Conservation (phyloP, 2,329 filamentous ascomycete genomes). For the Teratosphaeriaceae sp. region DNA sequence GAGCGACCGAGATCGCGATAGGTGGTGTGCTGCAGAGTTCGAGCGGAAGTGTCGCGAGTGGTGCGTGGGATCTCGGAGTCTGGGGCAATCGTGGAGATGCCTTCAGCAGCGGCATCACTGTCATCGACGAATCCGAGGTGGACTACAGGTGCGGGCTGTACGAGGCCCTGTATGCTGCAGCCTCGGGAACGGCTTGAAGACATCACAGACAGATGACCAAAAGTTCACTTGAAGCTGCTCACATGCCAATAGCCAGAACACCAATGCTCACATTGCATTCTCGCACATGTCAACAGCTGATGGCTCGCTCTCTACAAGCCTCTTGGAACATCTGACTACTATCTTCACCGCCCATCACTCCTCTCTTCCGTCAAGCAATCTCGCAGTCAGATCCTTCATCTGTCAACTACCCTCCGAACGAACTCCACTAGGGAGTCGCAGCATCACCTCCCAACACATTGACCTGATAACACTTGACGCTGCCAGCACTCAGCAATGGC, state of each 20-base stretch:
- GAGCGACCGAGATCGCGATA: constrained; percentile 12
- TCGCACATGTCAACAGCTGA: no score
- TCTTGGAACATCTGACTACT: no score
- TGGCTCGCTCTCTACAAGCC: no score
- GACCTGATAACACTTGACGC: no score
- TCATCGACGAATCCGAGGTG: constrained; percentile 22
- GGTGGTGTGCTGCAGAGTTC: constrained; percentile 17
- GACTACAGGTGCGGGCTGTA: constrained; percentile 24
- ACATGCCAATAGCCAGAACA: neutral
- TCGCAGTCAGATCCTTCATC: no score
- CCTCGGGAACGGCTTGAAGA: neutral
- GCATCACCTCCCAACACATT: neutral
- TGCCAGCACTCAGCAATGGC: neutral
- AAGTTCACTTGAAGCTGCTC: neutral
- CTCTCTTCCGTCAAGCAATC: neutral
- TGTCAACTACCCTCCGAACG: no score
- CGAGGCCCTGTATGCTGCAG: constrained; percentile 14
- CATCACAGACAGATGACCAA: neutral
- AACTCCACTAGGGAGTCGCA: no score
- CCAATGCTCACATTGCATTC: no score
- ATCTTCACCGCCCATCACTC: no score
- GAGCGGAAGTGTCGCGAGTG: constrained; percentile 12
- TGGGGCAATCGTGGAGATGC: constrained; percentile 20
- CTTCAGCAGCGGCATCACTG: constrained; percentile 22
- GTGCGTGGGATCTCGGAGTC: constrained; percentile 20